Evolutionary conservation across 2,329 filamentous ascomycete species (phyloP), one percentile per base, ranked within the genome.

Genomic region (Colletotrichum karsti): DNA sequence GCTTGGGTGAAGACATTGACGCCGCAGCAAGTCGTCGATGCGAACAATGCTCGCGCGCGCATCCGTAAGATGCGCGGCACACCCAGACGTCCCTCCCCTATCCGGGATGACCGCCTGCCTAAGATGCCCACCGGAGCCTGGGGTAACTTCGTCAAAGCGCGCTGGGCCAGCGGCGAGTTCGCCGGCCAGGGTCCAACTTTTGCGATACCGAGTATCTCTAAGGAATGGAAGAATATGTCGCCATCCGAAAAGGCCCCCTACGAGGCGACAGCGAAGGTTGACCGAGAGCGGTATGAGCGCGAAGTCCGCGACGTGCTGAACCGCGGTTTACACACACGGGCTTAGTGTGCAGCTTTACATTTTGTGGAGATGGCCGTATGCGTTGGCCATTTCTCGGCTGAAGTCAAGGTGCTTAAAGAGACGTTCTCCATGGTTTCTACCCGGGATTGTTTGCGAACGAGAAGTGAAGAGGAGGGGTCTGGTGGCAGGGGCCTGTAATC

Each of bases 51-150:
- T 22, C 87, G 87, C 63, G 69, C 50, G 7, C 69, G 68, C 26
- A 80, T 89, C 51, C 79, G 74, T 59, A 79, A 81, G 61, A 73
- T 73, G n/a, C 22, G n/a, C 7, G 26, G 46, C 18, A 18, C 15
- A 10, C 8, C 8, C 7, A 33, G 24, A 9, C 28, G 74, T 70
- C 46, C 61, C 22, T n/a, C 57, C 18, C 1, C 60, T 18, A 81
- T 89, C 70, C 70, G 68, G 2, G 87, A 90, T 72, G 77, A 81
- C 3, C 86, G 87, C 42, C 69, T 78, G 35, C 87, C 87, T 70
- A 83, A 82, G 75, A 72, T 70, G 37, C 72, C 81, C 10, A 0
- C 37, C 12, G 73, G 59, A 12, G 24, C 80, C 26, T 88, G 74
- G 70, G 53, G 60, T 8, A 63, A 77, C 4, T 89, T 77, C 74